phyloP scores from a whole-genome alignment of 1,284 basidiomycete genomes.

The Irpex sp. region DNA sequence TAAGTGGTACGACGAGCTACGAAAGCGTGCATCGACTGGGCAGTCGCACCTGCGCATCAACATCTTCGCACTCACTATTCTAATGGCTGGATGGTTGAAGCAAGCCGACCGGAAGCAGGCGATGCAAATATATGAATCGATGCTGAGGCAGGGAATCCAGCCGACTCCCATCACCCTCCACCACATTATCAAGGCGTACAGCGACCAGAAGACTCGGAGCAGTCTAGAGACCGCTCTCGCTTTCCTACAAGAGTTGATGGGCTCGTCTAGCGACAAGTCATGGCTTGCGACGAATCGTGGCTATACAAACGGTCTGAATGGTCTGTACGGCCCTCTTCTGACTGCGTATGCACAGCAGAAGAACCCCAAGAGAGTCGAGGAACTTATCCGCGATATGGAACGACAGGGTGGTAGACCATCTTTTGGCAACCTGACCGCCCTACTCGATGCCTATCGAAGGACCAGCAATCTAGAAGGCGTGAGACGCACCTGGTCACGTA shows the following conservation, averaged over 20 bases:
- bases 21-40: conserved; percentile 35
- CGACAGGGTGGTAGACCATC: conserved; percentile 52
- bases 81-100: conserved; percentile 80
- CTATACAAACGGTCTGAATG: conserved; percentile 41
- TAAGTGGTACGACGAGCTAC: conserved; percentile 70
- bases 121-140: conserved; percentile 70
- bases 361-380: conserved; percentile 53
- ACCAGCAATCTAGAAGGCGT: conserved; percentile 56
- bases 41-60: conserved; percentile 43
- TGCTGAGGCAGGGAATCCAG: conserved; percentile 64
- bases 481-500: conserved; percentile 66
- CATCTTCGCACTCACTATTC: conserved; percentile 74
- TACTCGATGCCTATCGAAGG: conserved; percentile 78
- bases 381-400: conserved; percentile 55
- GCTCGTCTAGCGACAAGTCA: conserved; percentile 27
- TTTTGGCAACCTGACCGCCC: conserved; percentile 58
- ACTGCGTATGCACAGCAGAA: conserved; percentile 47
- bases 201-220: conserved; percentile 41
- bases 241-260: conserved; percentile 54
- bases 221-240: conserved; percentile 56
- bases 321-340: conserved; percentile 67
- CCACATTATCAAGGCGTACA: conserved; percentile 66
- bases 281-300: conserved; percentile 34
- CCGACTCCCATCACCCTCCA: conserved; percentile 74
- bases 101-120: conserved; percentile 55